Evolutionary conservation across 257 asterid species (phyloP).

Genomic region (Solanum ahanhuiri): DNA sequence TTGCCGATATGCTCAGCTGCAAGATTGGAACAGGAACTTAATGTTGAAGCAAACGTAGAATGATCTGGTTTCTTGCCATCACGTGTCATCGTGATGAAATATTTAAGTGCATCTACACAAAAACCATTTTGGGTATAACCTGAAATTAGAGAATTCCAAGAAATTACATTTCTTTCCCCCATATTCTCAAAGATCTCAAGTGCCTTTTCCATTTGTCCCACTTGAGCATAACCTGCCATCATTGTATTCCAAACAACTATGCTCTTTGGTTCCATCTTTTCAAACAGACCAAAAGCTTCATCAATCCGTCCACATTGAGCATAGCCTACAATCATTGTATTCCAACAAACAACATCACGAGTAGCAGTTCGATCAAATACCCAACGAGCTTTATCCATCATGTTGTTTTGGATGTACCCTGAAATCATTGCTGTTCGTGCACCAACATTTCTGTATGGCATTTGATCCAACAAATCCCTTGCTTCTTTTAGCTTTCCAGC

Average conservation of each 20-base stretch:
- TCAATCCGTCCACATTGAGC: constrained; percentile 17
- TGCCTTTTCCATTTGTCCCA: constrained; percentile 24
- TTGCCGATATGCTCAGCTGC: constrained; percentile 2
- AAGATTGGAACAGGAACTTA: constrained; percentile 28
- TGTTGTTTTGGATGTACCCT: constrained; percentile 18
- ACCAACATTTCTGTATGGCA: constrained; percentile 21
- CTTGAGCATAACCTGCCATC: constrained; percentile 27
- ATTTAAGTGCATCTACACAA: constrained; percentile 25
- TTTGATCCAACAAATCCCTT: constrained; percentile 8
- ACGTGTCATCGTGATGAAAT: constrained; percentile 17
- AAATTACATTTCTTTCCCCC: constrained; percentile 26
- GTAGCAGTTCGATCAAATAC: constrained; percentile 14
- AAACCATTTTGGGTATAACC: constrained; percentile 43
- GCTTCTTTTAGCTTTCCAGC: constrained; percentile 24
- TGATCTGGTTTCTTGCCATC: constrained; percentile 24
- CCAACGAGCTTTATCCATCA: constrained; percentile 17
- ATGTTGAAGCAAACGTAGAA: constrained; percentile 26
- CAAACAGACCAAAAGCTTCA: constrained; percentile 25
- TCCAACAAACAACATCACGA: constrained; percentile 30
- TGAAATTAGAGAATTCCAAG: constrained; percentile 45
- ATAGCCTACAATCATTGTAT: constrained; percentile 29
- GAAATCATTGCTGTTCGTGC: constrained; percentile 27
- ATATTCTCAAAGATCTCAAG: constrained; percentile 22
- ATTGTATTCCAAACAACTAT: constrained; percentile 40
- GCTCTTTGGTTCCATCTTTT: constrained; percentile 28